These are phyloP conservation scores for Astraeus odoratus DNA, from an alignment of 768 basidiomycete species.

Conservation along the genomic window DNA sequence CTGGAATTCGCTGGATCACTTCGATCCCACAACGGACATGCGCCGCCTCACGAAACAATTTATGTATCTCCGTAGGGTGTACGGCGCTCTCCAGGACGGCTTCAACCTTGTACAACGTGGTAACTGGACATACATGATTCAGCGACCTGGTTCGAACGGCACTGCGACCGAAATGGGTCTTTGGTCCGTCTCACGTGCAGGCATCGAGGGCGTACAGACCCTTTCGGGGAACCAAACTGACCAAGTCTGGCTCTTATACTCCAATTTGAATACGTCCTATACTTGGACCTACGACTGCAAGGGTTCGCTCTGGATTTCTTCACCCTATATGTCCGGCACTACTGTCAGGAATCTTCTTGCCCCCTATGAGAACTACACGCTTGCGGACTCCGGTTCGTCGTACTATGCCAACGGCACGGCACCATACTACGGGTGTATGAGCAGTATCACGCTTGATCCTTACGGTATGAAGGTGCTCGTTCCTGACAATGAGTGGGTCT, in stretches of 20 bases:
- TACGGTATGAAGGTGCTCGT: constrained; percentile 83
- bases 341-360: constrained; percentile 68
- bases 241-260: constrained; percentile 79
- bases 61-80: constrained; percentile 59
- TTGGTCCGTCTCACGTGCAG: constrained; percentile 73
- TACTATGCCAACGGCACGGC: constrained; percentile 51
- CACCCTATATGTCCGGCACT: constrained; percentile 62
- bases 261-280: constrained; percentile 74
- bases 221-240: constrained; percentile 54
- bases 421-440: constrained; percentile 73
- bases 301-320: constrained; percentile 60
- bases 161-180: constrained; percentile 83
- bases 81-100: constrained; percentile 78
- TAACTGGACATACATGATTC: constrained; percentile 76
- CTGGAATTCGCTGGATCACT: constrained; percentile 92
- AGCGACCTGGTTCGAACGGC: constrained; percentile 78
- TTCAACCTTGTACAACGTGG: constrained; percentile 77
- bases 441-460: constrained; percentile 54
- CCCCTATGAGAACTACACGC: constrained; percentile 75
- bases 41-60: constrained; percentile 72
- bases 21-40: constrained; percentile 80
- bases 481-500: constrained; percentile 56
- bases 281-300: constrained; percentile 61
- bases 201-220: constrained; percentile 50
- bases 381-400: constrained; percentile 58